These are phyloP conservation scores for Aspergillus pseudotamarii DNA, from an alignment of 2,329 filamentous ascomycete genomes.

Conservation along the genomic window DNA sequence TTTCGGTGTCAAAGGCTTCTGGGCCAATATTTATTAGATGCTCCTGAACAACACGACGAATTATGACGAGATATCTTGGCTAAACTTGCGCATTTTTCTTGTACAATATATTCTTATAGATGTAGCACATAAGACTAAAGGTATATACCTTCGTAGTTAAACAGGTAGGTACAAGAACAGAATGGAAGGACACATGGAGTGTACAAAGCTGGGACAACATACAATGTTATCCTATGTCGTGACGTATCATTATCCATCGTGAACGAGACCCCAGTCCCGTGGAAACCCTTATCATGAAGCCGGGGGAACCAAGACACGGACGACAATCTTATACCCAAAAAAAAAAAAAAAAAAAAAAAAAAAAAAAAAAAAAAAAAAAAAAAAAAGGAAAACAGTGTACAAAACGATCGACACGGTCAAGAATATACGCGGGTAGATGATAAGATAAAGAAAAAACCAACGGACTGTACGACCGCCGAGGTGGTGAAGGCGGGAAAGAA, in stretches of 20 bases:
- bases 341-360: slow-evolving; percentile 10
- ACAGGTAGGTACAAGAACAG: slow-evolving; percentile 15
- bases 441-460: slow-evolving; percentile 4
- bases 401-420: slow-evolving; percentile 6
- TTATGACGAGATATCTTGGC: not conserved
- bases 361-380: slow-evolving; percentile 12
- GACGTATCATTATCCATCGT: slow-evolving; percentile 24
- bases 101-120: not conserved
- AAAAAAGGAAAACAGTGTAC: slow-evolving; percentile 17
- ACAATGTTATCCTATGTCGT: slow-evolving; percentile 21
- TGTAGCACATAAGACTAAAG: slow-evolving; percentile 3
- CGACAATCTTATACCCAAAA: slow-evolving; percentile 11
- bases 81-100: not conserved
- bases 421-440: slow-evolving; percentile 16
- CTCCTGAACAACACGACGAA: not conserved
- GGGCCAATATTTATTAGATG: not conserved
- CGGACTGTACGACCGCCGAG: slow-evolving; percentile 14
- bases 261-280: slow-evolving; percentile 8
- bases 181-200: slow-evolving; percentile 10
- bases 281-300: slow-evolving; percentile 1
- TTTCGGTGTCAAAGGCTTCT: not conserved
- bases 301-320: slow-evolving; percentile 6
- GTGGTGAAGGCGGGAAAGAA: not conserved
- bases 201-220: slow-evolving; percentile 11
- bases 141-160: slow-evolving; percentile 14